Evolutionary conservation across 2,329 filamentous ascomycete species (phyloP), one percentile per base, ranked within the genome.

Genomic region (Sphaerulina vaccinii): DNA sequence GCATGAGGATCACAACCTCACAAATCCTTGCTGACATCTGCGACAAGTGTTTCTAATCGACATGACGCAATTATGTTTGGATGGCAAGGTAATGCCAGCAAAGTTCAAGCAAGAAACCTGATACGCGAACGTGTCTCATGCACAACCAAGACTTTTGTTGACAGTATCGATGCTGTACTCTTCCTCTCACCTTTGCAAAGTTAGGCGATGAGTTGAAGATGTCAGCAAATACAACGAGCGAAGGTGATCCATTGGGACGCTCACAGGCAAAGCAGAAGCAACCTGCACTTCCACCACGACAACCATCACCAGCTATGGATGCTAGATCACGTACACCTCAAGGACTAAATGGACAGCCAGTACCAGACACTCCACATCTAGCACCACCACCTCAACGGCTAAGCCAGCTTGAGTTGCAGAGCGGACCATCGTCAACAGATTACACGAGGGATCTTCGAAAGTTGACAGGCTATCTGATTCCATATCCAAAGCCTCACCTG

Each of bases 381-480:
- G 43, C 32, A 9, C 22, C 35, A 27, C 45, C 45, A 21, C 45
- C 45, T 19, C 45, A 48, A 29, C 45, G 45, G 5, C 16, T 32
- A 10, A 48, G 36, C 24, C 35, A 43, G 32, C 21, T 43, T 2
- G 47, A 43, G 19, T 22, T 43, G 2, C 40, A 23, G 3, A 43
- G 39, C 22, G 38, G 35, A 21, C 47, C 47, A 8, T 58, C 68
- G 10, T 66, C 70, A 5, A 63, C 74, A 11, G 70, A 70, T 51
- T 73, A 73, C 56, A 68, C 66, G 2, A 65, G 73, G 19, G 70
- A 74, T 53, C 68, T 72, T 3, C 70, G 73, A 41, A 72, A 68
- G 44, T 64, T 75, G 7, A 68, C 69, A 9, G 73, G 70, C 7
- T 76, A 75, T 48, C 62, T 76, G 1, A 64, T 75, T 5, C 73